Percentiles rank a stretch among this genome's conserved stretches.
phyloP scores from a whole-genome alignment of 2,329 filamentous ascomycete genomes.

The Pestalotiopsis sp. region DNA sequence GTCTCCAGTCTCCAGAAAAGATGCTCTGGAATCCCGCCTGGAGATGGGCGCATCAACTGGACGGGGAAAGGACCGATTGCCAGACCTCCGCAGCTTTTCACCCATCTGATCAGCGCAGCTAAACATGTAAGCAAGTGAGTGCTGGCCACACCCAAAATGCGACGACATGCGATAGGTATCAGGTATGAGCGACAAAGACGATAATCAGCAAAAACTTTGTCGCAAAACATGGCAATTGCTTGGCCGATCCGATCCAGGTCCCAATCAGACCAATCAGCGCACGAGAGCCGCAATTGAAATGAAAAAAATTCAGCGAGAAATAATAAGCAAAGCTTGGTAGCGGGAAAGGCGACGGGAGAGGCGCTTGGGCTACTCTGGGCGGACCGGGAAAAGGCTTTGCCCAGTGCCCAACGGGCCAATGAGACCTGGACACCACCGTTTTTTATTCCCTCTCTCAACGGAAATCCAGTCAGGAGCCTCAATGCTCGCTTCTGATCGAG shows the following conservation, averaged over 20 bases:
- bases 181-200: not conserved
- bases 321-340: not conserved
- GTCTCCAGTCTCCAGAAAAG: constrained; percentile 8
- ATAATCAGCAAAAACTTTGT: not conserved
- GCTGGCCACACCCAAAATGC: not conserved
- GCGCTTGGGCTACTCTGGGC: not conserved
- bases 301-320: not conserved
- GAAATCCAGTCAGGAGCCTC: not conserved
- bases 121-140: too few species aligned
- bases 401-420: not conserved
- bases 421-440: not conserved
- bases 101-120: not conserved
- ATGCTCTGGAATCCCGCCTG: not conserved
- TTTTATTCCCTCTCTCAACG: not conserved
- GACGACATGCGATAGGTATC: not conserved
- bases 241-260: not conserved
- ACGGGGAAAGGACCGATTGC: constrained; percentile 8
- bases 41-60: not conserved
- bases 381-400: not conserved
- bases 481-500: not conserved
- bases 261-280: not conserved
- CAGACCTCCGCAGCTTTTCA: not conserved
- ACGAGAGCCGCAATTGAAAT: not conserved
- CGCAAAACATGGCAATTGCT: not conserved
- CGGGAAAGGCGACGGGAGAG: constrained; percentile 8